phyloP scores from a whole-genome alignment of 495 filamentous ascomycete species.

The Aspergillus avenaceus region DNA sequence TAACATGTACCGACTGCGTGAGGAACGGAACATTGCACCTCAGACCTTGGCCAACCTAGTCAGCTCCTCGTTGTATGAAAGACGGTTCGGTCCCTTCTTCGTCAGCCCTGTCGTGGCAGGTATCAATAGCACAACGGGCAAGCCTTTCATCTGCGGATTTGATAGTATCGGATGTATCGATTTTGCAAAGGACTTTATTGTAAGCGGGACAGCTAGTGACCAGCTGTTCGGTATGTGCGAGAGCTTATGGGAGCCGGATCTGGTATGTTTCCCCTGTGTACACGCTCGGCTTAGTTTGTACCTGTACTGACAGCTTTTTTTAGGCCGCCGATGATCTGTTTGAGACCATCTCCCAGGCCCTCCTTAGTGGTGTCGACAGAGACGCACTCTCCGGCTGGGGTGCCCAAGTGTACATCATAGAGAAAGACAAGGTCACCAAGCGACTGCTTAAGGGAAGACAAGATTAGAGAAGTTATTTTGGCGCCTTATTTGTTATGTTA shows the following conservation, averaged over 20 bases:
- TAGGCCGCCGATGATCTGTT: constrained; percentile 91
- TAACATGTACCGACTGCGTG: constrained; percentile 98
- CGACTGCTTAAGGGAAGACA: constrained; percentile 89
- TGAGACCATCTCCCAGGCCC: constrained; percentile 96
- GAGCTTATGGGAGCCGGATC: constrained; percentile 93
- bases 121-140: constrained; percentile 83
- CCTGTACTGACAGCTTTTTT: background rate
- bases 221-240: constrained; percentile 99
- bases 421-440: constrained; percentile 99
- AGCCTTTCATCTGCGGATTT: constrained; percentile 98
- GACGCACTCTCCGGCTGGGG: constrained; percentile 98
- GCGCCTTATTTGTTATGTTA: constrained; percentile 10
- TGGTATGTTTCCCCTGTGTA: constrained; percentile 53
- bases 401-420: constrained; percentile 97
- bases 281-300: background rate
- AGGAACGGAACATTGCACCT: constrained; percentile 92
- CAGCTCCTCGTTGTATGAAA: constrained; percentile 84
- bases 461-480: constrained; percentile 41
- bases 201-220: constrained; percentile 90
- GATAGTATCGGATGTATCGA: constrained; percentile 99
- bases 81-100: constrained; percentile 93
- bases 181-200: constrained; percentile 99
- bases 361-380: constrained; percentile 91
- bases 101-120: constrained; percentile 92
- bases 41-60: constrained; percentile 96